A percentile compares a stretch with the other conserved stretches of the same genome.
phyloP scores from a whole-genome alignment of 2,329 filamentous ascomycete species.

The Tolypocladium album region DNA sequence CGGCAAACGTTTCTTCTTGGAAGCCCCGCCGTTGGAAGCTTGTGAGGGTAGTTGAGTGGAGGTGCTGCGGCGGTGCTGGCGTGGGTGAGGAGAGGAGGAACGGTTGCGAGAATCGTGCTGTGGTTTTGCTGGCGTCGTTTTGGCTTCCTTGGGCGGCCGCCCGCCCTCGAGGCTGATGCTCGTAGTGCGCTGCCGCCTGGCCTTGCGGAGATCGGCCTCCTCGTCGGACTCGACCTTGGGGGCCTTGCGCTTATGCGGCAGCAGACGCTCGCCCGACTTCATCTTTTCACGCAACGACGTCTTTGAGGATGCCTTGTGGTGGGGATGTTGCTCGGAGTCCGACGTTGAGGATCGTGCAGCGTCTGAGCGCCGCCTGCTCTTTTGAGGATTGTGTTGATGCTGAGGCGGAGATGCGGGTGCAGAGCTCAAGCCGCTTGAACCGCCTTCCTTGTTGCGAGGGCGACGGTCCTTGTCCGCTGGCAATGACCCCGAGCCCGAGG shows the following conservation, averaged over 20 bases:
- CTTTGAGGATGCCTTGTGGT: constrained; percentile 31
- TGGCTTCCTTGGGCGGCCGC: constrained; percentile 21
- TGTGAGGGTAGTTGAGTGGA: constrained; percentile 52
- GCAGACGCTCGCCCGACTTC: constrained; percentile 34
- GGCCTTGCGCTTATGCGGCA: constrained; percentile 42
- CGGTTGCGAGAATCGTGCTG: constrained; percentile 22
- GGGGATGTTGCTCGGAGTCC: constrained; percentile 43
- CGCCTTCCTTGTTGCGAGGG: constrained; percentile 33
- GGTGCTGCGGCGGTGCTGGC: constrained; percentile 49
- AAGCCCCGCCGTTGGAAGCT: constrained; percentile 40
- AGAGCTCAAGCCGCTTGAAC: constrained; percentile 46
- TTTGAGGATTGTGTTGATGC: constrained; percentile 15
- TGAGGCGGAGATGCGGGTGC: constrained; percentile 44
- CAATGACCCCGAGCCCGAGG: constrained; percentile 13
- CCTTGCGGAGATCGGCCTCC: constrained; percentile 42
- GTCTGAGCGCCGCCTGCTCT: constrained; percentile 22
- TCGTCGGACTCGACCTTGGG: constrained; percentile 46
- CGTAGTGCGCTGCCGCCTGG: constrained; percentile 40
- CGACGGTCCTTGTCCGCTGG: constrained; percentile 26
- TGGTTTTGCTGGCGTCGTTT: constrained; percentile 18
- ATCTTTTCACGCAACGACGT: constrained; percentile 34
- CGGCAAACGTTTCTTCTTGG: constrained; percentile 52
- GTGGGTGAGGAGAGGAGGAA: constrained; percentile 50
- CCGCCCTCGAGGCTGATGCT: constrained; percentile 28
- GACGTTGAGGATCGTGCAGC: constrained; percentile 38